Percentiles rank a stretch among this genome's conserved stretches.
These are phyloP conservation scores for Myxozyma kluyveri DNA, from an alignment of 805 yeast genomes.

Conservation along the genomic window DNA sequence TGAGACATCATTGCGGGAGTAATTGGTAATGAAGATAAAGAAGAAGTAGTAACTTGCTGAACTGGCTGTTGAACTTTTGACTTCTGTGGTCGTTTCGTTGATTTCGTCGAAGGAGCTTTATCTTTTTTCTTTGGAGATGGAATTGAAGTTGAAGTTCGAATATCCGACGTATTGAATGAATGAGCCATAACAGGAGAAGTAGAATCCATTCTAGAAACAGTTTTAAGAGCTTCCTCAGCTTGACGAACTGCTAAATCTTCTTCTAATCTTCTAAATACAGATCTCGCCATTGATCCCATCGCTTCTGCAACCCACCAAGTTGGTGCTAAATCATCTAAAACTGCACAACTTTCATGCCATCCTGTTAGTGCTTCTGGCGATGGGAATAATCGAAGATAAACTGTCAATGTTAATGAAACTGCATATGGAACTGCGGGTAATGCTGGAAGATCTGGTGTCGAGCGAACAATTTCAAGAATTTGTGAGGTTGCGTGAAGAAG, in stretches of 20 bases:
- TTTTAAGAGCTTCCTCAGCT: conserved; percentile 1
- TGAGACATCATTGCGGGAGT: background rate
- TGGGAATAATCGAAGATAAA: conserved; percentile 38
- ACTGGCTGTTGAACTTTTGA: background rate
- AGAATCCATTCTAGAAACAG: background rate
- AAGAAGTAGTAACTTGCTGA: background rate
- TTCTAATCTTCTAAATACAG: conserved; percentile 33
- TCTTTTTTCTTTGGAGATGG: background rate
- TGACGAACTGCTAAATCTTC: conserved; percentile 20
- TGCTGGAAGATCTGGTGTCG: conserved; percentile 34
- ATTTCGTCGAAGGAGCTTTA: no score
- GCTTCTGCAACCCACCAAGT: conserved; percentile 42
- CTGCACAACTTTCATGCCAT: conserved; percentile 36
- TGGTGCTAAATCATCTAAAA: conserved; percentile 34
- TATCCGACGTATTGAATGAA: background rate
- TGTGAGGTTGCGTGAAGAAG: conserved; percentile 35
- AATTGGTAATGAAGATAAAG: background rate
- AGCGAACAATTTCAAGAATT: conserved; percentile 33
- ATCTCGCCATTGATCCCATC: conserved; percentile 39
- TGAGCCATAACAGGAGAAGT: background rate
- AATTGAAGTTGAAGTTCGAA: background rate
- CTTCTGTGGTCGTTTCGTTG: no score
- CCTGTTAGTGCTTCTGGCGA: conserved; percentile 33
- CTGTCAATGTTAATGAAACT: conserved; percentile 39
- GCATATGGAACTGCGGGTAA: conserved; percentile 40